These are phyloP conservation scores for Nectriaceae sp. DNA, from an alignment of 2,329 filamentous ascomycete genomes.

Conservation along the genomic window DNA sequence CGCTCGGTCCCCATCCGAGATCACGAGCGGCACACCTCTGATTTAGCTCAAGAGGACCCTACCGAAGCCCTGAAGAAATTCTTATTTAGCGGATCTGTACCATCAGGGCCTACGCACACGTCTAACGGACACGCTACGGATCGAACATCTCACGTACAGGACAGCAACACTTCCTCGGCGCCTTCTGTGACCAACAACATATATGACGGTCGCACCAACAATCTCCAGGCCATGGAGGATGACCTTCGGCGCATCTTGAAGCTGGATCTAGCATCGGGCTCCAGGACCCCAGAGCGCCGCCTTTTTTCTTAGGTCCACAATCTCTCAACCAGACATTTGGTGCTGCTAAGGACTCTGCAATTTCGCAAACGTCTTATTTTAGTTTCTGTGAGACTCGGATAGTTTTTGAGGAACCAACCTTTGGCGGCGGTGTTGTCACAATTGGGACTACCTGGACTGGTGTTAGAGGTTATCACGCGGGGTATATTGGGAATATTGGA, in stretches of 20 bases:
- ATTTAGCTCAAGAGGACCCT: slow-evolving; percentile 30
- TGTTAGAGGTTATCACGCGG: slow-evolving; percentile 14
- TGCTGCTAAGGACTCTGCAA: slow-evolving; percentile 16
- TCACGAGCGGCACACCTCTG: slow-evolving; percentile 10
- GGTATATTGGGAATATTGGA: slow-evolving; percentile 7
- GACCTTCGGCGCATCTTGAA: slow-evolving; percentile 56
- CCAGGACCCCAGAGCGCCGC: slow-evolving; percentile 22
- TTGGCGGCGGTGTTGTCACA: neutral
- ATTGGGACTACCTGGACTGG: slow-evolving; percentile 6
- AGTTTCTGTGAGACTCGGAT: slow-evolving; percentile 9
- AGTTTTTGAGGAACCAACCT: slow-evolving; percentile 14
- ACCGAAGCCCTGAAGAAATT: slow-evolving; percentile 59
- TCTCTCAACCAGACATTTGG: slow-evolving; percentile 13
- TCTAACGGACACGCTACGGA: slow-evolving; percentile 22
- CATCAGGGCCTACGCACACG: slow-evolving; percentile 15
- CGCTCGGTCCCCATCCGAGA: slow-evolving; percentile 17
- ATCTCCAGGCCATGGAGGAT: slow-evolving; percentile 54
- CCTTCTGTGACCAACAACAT: slow-evolving; percentile 1
- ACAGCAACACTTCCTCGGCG: slow-evolving; percentile 12
- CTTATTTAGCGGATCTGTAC: slow-evolving; percentile 47
- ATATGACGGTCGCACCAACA: slow-evolving; percentile 22
- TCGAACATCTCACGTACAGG: slow-evolving; percentile 15
- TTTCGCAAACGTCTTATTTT: slow-evolving; percentile 9
- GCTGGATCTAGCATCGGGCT: slow-evolving; percentile 33
- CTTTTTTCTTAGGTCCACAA: slow-evolving; percentile 32